Conservation (phyloP, 495 filamentous ascomycete species). For the Talaromyces adpressus region DNA sequence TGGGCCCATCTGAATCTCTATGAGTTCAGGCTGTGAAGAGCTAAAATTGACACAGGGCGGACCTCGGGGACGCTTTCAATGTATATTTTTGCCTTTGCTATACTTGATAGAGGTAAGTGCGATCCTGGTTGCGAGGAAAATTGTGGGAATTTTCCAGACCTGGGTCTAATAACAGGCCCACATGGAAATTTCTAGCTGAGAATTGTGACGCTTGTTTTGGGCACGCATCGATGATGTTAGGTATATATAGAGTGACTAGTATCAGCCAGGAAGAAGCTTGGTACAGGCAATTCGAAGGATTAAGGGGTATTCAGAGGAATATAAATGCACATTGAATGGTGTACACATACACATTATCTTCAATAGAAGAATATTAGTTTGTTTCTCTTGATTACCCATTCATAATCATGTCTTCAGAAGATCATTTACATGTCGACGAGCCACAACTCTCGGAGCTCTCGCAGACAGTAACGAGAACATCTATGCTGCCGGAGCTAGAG, state of each 20-base stretch:
- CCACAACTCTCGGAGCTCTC: not conserved
- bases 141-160: not conserved
- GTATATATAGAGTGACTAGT: not conserved
- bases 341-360: not conserved
- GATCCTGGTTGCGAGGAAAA: not conserved
- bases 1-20: not conserved
- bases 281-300: not conserved
- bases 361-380: not conserved
- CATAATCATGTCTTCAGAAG: not conserved
- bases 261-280: not conserved
- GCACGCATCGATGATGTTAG: not conserved
- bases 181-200: slow-evolving; percentile 4
- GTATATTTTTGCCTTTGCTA: not conserved
- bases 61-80: not conserved
- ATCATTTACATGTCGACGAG: not conserved
- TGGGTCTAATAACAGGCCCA: not conserved
- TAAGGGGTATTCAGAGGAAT: not conserved
- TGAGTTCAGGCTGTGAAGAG: not conserved
- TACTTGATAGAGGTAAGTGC: not conserved
- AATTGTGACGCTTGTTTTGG: not conserved
- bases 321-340: not conserved
- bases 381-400: not conserved
- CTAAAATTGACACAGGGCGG: not conserved
- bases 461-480: not conserved
- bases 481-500: not conserved